Percentiles rank a stretch among this genome's conserved stretches.
phyloP scores from a whole-genome alignment of 1,284 basidiomycete genomes.

The Pseudozyma thailandica region DNA sequence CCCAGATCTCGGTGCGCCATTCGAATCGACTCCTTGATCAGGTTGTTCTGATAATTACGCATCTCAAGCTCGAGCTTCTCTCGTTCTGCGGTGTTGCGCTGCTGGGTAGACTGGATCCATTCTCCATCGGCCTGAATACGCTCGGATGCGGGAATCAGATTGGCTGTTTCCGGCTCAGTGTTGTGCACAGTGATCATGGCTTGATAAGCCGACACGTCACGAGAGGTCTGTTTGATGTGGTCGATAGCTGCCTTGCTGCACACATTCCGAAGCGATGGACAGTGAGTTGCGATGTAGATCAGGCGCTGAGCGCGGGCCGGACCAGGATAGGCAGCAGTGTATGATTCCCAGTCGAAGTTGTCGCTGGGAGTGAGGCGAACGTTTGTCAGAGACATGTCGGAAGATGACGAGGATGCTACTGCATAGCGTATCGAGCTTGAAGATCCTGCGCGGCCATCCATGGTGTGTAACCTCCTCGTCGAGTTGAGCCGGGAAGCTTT shows the following conservation, averaged over 20 bases:
- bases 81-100: conserved; percentile 75
- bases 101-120: conserved; percentile 77
- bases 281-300: conserved; percentile 42
- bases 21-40: conserved; percentile 93
- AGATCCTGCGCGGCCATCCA: conserved; percentile 11
- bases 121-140: conserved; percentile 65
- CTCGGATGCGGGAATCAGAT: conserved; percentile 27
- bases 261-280: conserved; percentile 34
- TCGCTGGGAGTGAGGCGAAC: conserved; percentile 25
- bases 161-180: conserved; percentile 30
- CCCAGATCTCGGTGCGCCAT: conserved; percentile 88
- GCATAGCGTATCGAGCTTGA: not conserved
- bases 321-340: conserved; percentile 39
- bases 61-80: conserved; percentile 85
- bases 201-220: conserved; percentile 43
- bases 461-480: too few relatives aligned
- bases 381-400: conserved; percentile 11
- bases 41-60: conserved; percentile 87
- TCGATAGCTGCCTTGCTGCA: conserved; percentile 47
- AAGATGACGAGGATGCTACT: not conserved
- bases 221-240: conserved; percentile 32
- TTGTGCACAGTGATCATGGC: conserved; percentile 42
- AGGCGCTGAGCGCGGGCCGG: conserved; percentile 40
- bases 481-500: too few relatives aligned
- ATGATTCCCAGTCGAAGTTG: conserved; percentile 61